These are phyloP conservation scores for Dimargaris cristalligena DNA, from an alignment of 192 early-diverging fungal genomes.

Conservation along the genomic window DNA sequence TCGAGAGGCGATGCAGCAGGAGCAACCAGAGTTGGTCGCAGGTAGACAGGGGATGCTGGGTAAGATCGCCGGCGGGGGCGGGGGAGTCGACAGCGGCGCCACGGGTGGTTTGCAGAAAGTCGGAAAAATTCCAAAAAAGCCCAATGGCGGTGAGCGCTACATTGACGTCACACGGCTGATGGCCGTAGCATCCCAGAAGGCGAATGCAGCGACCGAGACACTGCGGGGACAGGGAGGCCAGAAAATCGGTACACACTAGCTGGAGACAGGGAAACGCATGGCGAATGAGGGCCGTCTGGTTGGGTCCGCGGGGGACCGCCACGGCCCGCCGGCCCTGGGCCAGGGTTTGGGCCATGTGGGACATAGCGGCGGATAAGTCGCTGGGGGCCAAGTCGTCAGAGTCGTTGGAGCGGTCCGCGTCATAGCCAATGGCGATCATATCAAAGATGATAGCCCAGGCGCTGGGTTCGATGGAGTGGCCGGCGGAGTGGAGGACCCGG, in stretches of 20 bases:
- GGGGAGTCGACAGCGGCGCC: conserved; percentile 1
- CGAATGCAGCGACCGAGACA: conserved; percentile 68
- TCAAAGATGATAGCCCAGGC: conserved; percentile 88
- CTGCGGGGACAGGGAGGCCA: conserved; percentile 55
- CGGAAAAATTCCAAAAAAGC: conserved; percentile 81
- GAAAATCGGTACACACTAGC: conserved; percentile 87
- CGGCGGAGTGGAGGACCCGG: conserved; percentile 76
- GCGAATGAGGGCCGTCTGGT: conserved; percentile 27
- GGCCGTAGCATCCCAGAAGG: conserved; percentile 60
- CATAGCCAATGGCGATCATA: conserved; percentile 43
- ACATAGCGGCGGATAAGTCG: neutral
- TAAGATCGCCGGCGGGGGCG: conserved; percentile 1
- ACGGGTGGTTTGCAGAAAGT: conserved; percentile 49
- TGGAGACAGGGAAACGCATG: conserved; percentile 85
- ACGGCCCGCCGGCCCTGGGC: neutral
- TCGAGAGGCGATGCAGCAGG: conserved; percentile 63
- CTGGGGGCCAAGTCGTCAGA: neutral
- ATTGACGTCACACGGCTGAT: conserved; percentile 79
- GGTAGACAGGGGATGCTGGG: neutral
- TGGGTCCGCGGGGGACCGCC: neutral
- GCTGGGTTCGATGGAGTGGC: conserved; percentile 54
- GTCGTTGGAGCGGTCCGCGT: conserved; percentile 8
- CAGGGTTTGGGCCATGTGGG: neutral
- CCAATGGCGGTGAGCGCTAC: conserved; percentile 86
- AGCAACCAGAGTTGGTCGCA: conserved; percentile 71